Evolutionary conservation across 768 basidiomycete genomes (phyloP).

Genomic region (Tremella fuciformis): DNA sequence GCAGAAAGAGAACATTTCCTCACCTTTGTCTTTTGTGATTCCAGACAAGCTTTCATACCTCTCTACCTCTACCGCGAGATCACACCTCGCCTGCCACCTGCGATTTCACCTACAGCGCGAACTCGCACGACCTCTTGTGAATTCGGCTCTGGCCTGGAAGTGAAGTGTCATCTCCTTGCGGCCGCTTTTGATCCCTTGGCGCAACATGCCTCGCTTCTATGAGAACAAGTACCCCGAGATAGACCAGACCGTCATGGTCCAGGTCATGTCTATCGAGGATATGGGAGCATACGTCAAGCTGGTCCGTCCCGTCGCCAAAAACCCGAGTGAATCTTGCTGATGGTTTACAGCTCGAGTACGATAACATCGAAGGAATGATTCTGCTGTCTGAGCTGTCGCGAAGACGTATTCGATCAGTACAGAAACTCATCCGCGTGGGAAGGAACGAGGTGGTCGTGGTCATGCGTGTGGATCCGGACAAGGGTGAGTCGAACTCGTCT

Average conservation of each 20-base stretch:
- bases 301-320: slow-evolving; percentile 56
- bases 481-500: slow-evolving; percentile 60
- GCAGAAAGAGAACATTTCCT: too few relatives aligned
- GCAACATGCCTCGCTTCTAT: slow-evolving; percentile 65
- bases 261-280: slow-evolving; percentile 97
- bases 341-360: slow-evolving; percentile 81
- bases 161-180: not conserved
- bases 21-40: too few relatives aligned
- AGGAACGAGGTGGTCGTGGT: slow-evolving; percentile 98
- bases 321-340: not conserved
- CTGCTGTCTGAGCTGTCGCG: slow-evolving; percentile 95
- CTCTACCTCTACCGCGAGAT: too few relatives aligned
- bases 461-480: slow-evolving; percentile 96
- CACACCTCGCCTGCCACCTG: too few relatives aligned
- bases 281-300: slow-evolving; percentile 99
- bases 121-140: too few relatives aligned
- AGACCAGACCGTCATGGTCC: slow-evolving; percentile 98
- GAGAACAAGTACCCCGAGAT: slow-evolving; percentile 84
- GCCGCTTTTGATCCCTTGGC: slow-evolving; percentile 5
- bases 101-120: too few relatives aligned
- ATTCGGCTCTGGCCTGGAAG: too few relatives aligned
- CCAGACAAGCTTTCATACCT: too few relatives aligned
- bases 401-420: slow-evolving; percentile 92
- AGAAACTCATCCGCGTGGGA: slow-evolving; percentile 95
- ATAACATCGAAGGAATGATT: slow-evolving; percentile 99